These are phyloP conservation scores for Arabidopsis lyrata DNA, from an alignment of 441 rosid genomes.

Conservation along the genomic window DNA sequence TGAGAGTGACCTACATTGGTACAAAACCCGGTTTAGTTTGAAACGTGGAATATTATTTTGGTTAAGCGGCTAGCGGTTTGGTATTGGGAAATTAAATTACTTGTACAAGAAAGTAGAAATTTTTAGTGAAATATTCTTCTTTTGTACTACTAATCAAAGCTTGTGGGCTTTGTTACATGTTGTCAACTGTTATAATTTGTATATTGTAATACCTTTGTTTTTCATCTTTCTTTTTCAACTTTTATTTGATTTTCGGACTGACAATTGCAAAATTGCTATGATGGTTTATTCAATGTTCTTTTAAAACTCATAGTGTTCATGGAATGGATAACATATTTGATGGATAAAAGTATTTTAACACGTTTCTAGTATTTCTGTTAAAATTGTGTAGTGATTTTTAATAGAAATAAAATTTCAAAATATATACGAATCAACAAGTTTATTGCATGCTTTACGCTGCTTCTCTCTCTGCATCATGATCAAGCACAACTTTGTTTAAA, in stretches of 20 bases:
- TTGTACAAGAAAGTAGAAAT: slow-evolving; percentile 33
- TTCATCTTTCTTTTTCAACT: background rate
- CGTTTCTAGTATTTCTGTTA: too few species aligned
- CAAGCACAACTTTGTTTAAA: too few species aligned
- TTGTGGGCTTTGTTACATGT: slow-evolving; percentile 19
- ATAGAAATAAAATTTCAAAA: too few species aligned
- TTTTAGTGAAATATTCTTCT: slow-evolving; percentile 26
- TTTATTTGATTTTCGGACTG: background rate
- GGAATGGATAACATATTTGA: background rate
- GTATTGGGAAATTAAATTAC: slow-evolving; percentile 37
- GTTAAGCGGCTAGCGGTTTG: slow-evolving; percentile 10
- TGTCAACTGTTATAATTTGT: slow-evolving; percentile 17
- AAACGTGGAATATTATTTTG: slow-evolving; percentile 19
- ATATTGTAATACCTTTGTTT: background rate
- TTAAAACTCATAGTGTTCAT: background rate
- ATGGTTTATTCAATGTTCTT: background rate
- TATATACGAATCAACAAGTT: too few species aligned
- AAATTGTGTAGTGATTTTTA: too few species aligned
- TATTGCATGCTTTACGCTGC: too few species aligned
- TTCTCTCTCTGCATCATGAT: too few species aligned
- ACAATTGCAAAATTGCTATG: background rate
- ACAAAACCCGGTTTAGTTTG: slow-evolving; percentile 24
- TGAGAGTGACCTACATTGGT: slow-evolving; percentile 13
- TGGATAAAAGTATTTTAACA: background rate
- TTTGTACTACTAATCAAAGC: slow-evolving; percentile 11